Evolutionary conservation across 164 flowering plant genomes (phyloP), one percentile per base, ranked within the genome.

Genomic region (Santalum album): DNA sequence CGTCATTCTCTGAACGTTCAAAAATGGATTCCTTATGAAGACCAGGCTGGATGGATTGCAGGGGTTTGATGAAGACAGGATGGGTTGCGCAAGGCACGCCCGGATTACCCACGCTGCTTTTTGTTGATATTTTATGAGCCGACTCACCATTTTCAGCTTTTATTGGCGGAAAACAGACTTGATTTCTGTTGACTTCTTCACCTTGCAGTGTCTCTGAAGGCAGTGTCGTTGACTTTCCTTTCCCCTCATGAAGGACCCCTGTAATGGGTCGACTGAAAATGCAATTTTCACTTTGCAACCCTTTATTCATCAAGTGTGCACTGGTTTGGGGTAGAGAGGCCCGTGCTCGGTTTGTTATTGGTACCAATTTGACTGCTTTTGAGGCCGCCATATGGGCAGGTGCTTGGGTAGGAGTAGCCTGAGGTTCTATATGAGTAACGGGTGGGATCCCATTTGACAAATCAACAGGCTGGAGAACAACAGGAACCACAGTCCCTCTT

Each of bases 401-500:
- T 54, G 73, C 34, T 61, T 55, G 66, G 29, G 61, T 20, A 12
- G 24, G 9, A 25, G 56, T 29, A 34, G 19, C 40, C 14, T 27
- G 21, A 43, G 57, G 56, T 32, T 54, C 53, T 46, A 59, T 60
- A 44, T 32, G n/a, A n/a, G n/a, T 50, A 18, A 57, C 32, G 20
- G 53, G 38, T 21, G 68, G 42, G 7, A 25, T 16, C 26, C 62
- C 73, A 65, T 67, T 68, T 26, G 75, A 48, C 25, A 21, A 15
- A 54, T 25, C 42, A 42, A 42, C 62, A 39, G 77, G 72, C 39
- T 65, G 64, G 26, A 72, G 75, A 24, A 62, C 54, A 48, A 71
- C 73, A 38, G 85, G 78, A 20, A 72, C 76, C 44, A 77, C 54
- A 20, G 25, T 68, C 26, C 71, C 78, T 55, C 71, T 63, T 7